Percentiles rank a stretch among this genome's conserved stretches.
Evolutionary conservation across 441 rosid genomes (phyloP).

Genomic region (Gossypium lobatum): DNA sequence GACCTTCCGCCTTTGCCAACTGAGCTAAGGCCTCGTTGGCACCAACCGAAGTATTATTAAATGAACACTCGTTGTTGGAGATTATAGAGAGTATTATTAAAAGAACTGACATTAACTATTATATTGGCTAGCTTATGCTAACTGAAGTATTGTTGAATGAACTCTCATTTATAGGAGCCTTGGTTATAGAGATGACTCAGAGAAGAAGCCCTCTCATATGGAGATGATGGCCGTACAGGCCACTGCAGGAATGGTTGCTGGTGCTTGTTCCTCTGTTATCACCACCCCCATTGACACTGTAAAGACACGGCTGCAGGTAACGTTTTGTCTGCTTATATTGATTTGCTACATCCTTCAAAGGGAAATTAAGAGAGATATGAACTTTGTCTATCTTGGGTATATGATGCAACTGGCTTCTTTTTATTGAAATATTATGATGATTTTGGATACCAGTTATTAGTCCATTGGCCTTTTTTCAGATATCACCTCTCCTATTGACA

Average conservation of each 20-base stretch:
- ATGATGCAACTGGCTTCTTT: not conserved
- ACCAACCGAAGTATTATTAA: not conserved
- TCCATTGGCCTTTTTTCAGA: constrained; percentile 15
- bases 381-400: not conserved
- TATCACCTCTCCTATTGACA: constrained; percentile 55
- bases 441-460: not conserved
- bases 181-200: constrained; percentile 39
- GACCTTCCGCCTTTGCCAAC: no score
- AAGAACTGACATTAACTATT: not conserved
- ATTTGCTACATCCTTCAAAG: not conserved
- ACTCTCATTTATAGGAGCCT: constrained; percentile 36
- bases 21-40: no score
- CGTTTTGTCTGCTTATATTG: not conserved
- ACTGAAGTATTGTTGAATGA: not conserved
- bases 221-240: constrained; percentile 65
- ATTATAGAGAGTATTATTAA: no score
- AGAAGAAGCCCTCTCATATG: constrained; percentile 52
- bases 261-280: constrained; percentile 55
- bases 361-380: not conserved
- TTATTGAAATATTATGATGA: not conserved
- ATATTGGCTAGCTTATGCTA: not conserved
- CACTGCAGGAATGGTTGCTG: constrained; percentile 53
- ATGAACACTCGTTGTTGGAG: not conserved
- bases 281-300: constrained; percentile 61
- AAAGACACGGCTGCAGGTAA: constrained; percentile 66